Evolutionary conservation across 768 basidiomycete species (phyloP), one percentile per base, ranked within the genome.

Genomic region (Dioszegia hungarica): DNA sequence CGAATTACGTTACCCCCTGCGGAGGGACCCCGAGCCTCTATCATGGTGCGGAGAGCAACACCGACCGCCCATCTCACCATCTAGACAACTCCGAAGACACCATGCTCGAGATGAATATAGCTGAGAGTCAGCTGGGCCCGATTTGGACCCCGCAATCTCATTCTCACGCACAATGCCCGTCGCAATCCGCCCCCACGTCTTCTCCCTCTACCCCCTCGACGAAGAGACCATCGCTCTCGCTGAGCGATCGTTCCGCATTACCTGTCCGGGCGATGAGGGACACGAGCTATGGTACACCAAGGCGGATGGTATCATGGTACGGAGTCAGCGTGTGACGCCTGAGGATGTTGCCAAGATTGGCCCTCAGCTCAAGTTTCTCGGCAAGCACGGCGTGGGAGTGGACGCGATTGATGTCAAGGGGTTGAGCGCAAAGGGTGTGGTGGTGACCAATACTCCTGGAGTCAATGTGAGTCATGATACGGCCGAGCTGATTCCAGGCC

Each of bases 361-460:
- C 11, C 22, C 22, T 17, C 44, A 31, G 28, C 44, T 46, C 44
- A 46, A 46, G 44, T 64, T 59, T 39, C 39, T 64, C 20, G 46
- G 52, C 17, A 61, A 61, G 48, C 63, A 64, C 25, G 63, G 63
- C 1, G 45, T 45, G 5, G 63, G 63, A 29, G 56, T 61, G 38
- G 63, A 64, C 27, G 57, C 46, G 31, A 28, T 64, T n/a, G 63
- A 57, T 29, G 22, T 64, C 4, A 25, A 22, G 27, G 53, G 27
- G 17, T 27, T 58, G 37, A 53, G 44, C 29, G 53, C 28, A 19
- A 31, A 22, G 11, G 59, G 57, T 5, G 49, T 64, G n/a, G 38
- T 47, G 5, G 28, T 61, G 8, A 61, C 57, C 56, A 64, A 64
- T 29, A 61, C 59, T 12, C 63, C 63, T 4, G 63, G 63, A 5